Percentiles rank a stretch among this genome's conserved stretches.
Evolutionary conservation across 257 asterid genomes (phyloP).

Genomic region (Avicennia marina): DNA sequence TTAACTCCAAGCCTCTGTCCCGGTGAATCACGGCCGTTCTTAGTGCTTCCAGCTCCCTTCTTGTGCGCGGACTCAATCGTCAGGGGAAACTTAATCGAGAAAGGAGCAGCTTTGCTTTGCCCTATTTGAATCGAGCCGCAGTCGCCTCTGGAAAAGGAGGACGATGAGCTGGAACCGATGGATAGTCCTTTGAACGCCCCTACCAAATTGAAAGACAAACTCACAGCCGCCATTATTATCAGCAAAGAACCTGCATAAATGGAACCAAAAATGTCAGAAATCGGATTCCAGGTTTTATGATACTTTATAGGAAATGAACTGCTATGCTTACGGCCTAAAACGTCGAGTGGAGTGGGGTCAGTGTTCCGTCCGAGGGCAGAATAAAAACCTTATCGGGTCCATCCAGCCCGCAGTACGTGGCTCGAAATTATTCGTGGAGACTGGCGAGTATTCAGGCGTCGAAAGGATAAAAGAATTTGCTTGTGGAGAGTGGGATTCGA

Average conservation of each 20-base stretch:
- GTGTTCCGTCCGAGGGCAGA: too few species aligned
- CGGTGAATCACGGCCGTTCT: conserved; percentile 94
- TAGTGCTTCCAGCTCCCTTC: conserved; percentile 98
- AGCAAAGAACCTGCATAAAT: conserved; percentile 2
- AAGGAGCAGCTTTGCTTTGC: conserved; percentile 36
- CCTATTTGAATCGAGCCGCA: conserved; percentile 34
- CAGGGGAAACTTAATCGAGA: conserved; percentile 55
- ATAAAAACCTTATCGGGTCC: too few species aligned
- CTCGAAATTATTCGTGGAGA: too few species aligned
- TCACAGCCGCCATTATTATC: conserved; percentile 55
- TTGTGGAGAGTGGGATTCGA: conserved; percentile 91
- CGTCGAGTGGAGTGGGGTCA: too few species aligned
- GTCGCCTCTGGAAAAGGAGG: conserved; percentile 57
- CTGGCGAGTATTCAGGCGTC: too few species aligned
- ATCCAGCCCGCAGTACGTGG: too few species aligned
- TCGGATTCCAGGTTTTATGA: too few species aligned
- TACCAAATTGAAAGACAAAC: conserved; percentile 51
- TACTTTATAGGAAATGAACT: too few species aligned
- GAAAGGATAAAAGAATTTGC: too few species aligned
- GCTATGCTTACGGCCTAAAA: too few species aligned
- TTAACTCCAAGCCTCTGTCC: conserved; percentile 98
- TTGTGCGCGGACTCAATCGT: conserved; percentile 90
- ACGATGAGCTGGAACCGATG: conserved; percentile 50
- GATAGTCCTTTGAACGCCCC: conserved; percentile 75
- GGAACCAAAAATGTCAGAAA: too few species aligned